phyloP scores from a whole-genome alignment of 306 rosid genomes.

The Cyclanthera cordifolia region DNA sequence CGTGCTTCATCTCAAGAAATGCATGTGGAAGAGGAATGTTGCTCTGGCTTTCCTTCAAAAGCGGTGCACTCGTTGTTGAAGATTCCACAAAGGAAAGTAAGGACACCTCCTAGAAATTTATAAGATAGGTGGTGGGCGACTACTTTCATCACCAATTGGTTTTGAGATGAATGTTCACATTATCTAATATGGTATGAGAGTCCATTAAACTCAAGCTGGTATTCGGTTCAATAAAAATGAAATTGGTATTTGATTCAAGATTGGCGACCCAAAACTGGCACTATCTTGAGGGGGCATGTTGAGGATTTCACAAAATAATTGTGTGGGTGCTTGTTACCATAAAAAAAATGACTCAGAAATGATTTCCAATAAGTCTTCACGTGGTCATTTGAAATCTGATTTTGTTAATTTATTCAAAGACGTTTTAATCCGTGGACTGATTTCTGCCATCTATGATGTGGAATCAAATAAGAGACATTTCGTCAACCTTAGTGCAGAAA shows the following conservation, averaged over 20 bases:
- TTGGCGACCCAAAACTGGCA: too few relatives aligned
- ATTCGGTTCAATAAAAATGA: too few relatives aligned
- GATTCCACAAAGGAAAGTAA: too few relatives aligned
- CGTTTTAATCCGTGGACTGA: constrained; percentile 14
- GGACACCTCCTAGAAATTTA: too few relatives aligned
- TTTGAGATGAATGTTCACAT: too few relatives aligned
- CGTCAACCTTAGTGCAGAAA: constrained; percentile 23
- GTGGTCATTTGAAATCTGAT: constrained; percentile 16
- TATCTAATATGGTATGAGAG: too few relatives aligned
- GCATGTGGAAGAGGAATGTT: constrained; percentile 35
- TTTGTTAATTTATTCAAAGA: constrained; percentile 34
- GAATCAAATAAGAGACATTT: constrained; percentile 20
- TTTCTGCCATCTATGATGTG: constrained; percentile 12
- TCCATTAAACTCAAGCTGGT: too few relatives aligned
- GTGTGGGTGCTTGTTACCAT: constrained; percentile 19
- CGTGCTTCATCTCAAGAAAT: constrained; percentile 61
- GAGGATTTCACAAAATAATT: too few relatives aligned
- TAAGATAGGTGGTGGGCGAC: too few relatives aligned
- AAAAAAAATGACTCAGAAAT: constrained; percentile 40
- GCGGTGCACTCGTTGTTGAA: constrained; percentile 3
- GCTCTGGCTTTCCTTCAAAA: constrained; percentile 26
- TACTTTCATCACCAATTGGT: too few relatives aligned
- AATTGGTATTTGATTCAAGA: too few relatives aligned
- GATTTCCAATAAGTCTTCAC: constrained; percentile 23
- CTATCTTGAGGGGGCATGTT: too few relatives aligned